These are phyloP conservation scores for Candida tetrigidarum DNA, from an alignment of 1,139 yeast genomes.

Conservation along the genomic window DNA sequence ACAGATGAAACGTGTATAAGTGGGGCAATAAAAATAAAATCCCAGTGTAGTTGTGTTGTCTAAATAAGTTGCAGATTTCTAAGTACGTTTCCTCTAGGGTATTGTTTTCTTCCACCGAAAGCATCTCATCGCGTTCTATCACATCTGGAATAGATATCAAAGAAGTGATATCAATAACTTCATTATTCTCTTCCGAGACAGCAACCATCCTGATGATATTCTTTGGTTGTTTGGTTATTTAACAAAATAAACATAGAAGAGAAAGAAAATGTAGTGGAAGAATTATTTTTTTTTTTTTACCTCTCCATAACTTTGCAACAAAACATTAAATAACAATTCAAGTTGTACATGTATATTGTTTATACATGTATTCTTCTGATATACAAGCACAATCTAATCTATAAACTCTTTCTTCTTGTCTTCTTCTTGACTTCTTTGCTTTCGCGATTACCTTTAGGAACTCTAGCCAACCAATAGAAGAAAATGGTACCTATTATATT, in stretches of 20 bases:
- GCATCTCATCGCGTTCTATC: neutral
- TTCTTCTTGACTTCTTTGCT: conserved; percentile 23
- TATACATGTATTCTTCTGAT: too few species aligned
- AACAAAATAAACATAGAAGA: too few species aligned
- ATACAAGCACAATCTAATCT: too few species aligned
- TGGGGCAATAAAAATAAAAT: conserved; percentile 15
- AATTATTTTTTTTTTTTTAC: too few species aligned
- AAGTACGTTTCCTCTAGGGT: neutral
- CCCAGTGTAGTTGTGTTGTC: conserved; percentile 10
- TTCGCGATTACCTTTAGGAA: conserved; percentile 53
- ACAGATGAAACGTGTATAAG: conserved; percentile 7
- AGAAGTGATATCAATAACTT: neutral
- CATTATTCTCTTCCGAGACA: neutral
- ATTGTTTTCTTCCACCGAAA: neutral
- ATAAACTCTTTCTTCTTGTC: conserved; percentile 18
- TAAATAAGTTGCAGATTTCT: conserved; percentile 10
- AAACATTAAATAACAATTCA: neutral
- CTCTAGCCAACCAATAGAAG: conserved; percentile 78
- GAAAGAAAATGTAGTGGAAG: neutral
- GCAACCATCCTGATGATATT: too few species aligned
- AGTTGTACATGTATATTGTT: neutral
- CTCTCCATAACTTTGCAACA: neutral
- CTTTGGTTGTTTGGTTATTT: too few species aligned
- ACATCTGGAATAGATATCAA: neutral
- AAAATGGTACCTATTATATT: conserved; percentile 55